phyloP scores from a whole-genome alignment of 495 filamentous ascomycete genomes.

The Pyrenopolyporus hunteri region DNA sequence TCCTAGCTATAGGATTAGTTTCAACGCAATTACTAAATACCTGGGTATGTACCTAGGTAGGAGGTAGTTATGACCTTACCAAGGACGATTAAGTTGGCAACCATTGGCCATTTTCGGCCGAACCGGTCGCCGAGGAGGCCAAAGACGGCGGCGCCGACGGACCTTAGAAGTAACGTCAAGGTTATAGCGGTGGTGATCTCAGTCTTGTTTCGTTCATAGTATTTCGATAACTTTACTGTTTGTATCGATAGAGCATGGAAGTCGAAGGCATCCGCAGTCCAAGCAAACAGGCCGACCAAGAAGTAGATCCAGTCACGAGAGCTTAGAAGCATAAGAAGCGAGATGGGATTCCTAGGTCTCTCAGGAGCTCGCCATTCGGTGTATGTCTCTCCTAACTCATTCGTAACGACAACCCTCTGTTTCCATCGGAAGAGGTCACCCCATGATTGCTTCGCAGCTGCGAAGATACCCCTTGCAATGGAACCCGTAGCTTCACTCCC shows the following conservation, averaged over 20 bases:
- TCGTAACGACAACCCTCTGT: constrained; percentile 66
- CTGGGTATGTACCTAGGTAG: too few species aligned
- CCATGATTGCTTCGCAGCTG: constrained; percentile 64
- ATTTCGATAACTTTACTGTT: constrained; percentile 68
- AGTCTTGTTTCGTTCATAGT: constrained; percentile 69
- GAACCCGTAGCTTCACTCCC: constrained; percentile 61
- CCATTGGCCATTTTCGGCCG: constrained; percentile 84
- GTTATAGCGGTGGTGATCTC: constrained; percentile 76
- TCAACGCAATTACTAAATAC: not conserved
- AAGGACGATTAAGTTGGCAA: constrained; percentile 69
- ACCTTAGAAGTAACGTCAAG: constrained; percentile 71
- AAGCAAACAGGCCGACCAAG: constrained; percentile 65
- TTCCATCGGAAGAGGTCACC: constrained; percentile 71
- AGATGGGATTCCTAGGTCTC: constrained; percentile 66
- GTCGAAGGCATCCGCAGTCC: constrained; percentile 77
- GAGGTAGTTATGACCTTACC: constrained; percentile 31
- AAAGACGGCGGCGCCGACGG: constrained; percentile 72
- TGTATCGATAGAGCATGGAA: constrained; percentile 79
- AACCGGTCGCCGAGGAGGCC: constrained; percentile 75
- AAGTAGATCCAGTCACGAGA: constrained; percentile 67
- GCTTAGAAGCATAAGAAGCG: constrained; percentile 61
- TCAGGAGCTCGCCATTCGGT: constrained; percentile 67
- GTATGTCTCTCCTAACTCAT: constrained; percentile 59
- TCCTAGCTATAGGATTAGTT: constrained; percentile 49
- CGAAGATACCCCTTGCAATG: constrained; percentile 61